Evolutionary conservation across 352 stramenopile genomes (phyloP).

Genomic region (Phytopythium oedochilum): DNA sequence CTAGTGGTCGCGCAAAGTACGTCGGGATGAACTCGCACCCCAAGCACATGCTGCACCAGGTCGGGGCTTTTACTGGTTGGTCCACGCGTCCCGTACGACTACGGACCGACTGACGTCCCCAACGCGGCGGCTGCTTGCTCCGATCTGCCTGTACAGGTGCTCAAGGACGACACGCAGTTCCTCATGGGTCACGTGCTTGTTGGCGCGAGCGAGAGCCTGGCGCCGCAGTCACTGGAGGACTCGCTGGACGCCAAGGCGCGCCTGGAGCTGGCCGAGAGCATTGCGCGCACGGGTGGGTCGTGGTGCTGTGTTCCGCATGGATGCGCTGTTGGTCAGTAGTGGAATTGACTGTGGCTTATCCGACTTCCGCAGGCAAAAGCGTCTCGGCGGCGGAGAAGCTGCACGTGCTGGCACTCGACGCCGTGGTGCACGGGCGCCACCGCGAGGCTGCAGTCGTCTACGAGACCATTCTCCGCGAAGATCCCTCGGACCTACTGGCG

Average conservation of each 20-base stretch:
- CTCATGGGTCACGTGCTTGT: slow-evolving; percentile 86
- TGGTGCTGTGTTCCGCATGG: too few relatives aligned
- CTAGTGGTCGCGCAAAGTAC: slow-evolving; percentile 37
- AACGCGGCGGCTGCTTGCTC: too few relatives aligned
- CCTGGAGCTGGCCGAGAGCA: slow-evolving; percentile 24
- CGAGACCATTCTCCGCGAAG: slow-evolving; percentile 72
- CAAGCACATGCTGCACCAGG: slow-evolving; percentile 67
- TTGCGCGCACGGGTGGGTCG: slow-evolving; percentile 32
- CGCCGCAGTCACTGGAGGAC: slow-evolving; percentile 63
- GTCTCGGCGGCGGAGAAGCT: slow-evolving; percentile 45
- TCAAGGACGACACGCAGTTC: slow-evolving; percentile 55
- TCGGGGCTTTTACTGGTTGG: not conserved
- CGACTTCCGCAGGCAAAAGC: slow-evolving; percentile 18
- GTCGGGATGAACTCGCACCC: slow-evolving; percentile 77
- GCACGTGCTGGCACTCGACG: slow-evolving; percentile 69
- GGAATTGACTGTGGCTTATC: not conserved
- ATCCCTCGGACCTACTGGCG: slow-evolving; percentile 64
- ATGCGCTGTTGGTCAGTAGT: too few relatives aligned
- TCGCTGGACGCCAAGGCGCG: slow-evolving; percentile 36
- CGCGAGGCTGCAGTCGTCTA: slow-evolving; percentile 68
- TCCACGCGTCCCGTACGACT: too few relatives aligned
- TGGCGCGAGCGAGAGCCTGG: slow-evolving; percentile 61
- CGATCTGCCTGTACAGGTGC: slow-evolving; percentile 16
- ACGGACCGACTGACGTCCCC: too few relatives aligned
- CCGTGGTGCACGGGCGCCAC: slow-evolving; percentile 58